Base-by-base conservation (phyloP, 139 green algal species). In the Haematococcus sp. region DNA sequence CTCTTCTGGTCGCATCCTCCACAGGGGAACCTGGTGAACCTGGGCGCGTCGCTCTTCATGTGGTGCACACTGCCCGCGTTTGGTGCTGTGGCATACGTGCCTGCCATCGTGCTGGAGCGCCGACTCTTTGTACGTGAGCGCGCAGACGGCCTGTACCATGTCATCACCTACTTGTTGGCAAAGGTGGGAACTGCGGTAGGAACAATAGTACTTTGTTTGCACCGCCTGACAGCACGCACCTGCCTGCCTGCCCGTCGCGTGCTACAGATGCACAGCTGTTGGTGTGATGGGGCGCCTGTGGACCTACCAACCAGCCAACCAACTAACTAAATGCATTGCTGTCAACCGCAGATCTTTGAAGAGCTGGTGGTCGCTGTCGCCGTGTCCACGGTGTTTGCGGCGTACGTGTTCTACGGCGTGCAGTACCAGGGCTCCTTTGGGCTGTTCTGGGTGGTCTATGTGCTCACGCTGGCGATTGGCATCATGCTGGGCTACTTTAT, bases 31-130 rank as follows among this genome's bases (percentile, higher is more conserved):
- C 40, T 49, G 40, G 40, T 49, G 40, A 94, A 94, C 83, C 86
- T 94, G n/a, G 66, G 73, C 4, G 81, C 84, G 32, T 69, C 91
- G 59, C 83, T 94, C 32, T 96, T 81, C 68, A 81, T 76, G 75
- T 91, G 76, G 79, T 55, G 71, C 61, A 81, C 82, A 44, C 74
- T 94, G 69, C 85, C 90, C 22, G 85, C 85, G 22, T 95, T 89
- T 76, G 85, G 83, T 17, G 90, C 91, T 13, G 81, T 86, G 1
- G 67, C 81, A 44, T 96, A 95, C 78, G 81, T 95, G 23, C 92
- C 91, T 1, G 76, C 83, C 19, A 79, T 97, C 15, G 84, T 94
- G 0, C 71, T 97, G 22, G 91, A 96, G 77, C 85, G 91, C 25
- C 63, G 76, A 13, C 83, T 97, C 33, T 96, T 92, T 44, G 72